phyloP scores from a whole-genome alignment of 2,329 filamentous ascomycete genomes.

The Penicillium sp. region DNA sequence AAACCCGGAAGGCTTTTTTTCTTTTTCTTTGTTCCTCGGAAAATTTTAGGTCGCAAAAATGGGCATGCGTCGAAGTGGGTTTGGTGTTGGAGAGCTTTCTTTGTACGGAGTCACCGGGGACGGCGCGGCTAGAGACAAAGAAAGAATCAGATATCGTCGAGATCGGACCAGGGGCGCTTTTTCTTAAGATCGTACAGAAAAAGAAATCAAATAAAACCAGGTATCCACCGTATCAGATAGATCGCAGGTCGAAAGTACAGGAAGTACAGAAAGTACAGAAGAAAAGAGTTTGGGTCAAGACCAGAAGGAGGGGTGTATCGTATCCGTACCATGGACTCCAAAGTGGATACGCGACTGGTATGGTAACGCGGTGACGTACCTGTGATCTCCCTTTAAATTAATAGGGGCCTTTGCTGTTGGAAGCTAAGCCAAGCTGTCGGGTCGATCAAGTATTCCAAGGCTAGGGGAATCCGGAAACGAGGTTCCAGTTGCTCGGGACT shows the following conservation, averaged over 20 bases:
- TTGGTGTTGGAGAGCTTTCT: slow-evolving; percentile 10
- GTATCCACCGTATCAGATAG: slow-evolving; percentile 19
- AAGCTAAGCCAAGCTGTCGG: slow-evolving; percentile 6
- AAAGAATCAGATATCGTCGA: slow-evolving; percentile 18
- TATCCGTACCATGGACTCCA: neutral
- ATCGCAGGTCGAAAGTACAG: slow-evolving; percentile 13
- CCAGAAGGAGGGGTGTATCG: neutral
- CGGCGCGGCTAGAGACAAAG: slow-evolving; percentile 21
- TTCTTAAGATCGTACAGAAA: neutral
- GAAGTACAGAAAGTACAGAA: slow-evolving; percentile 3
- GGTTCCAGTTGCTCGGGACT: slow-evolving; percentile 7
- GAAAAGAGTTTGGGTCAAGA: neutral
- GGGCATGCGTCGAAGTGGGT: slow-evolving; percentile 2
- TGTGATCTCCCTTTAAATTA: neutral
- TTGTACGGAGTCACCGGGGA: slow-evolving; percentile 3
- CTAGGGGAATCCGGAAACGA: neutral
- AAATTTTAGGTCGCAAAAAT: slow-evolving; percentile 14
- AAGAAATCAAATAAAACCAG: slow-evolving; percentile 1
- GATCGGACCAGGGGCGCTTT: slow-evolving; percentile 12
- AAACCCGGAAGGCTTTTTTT: neutral
- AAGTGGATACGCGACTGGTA: neutral
- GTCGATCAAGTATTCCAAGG: slow-evolving; percentile 1
- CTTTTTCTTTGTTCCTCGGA: neutral
- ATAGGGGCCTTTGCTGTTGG: neutral
- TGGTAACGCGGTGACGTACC: neutral